Base-by-base conservation (phyloP, 306 rosid genomes). In the Neltuma alba region DNA sequence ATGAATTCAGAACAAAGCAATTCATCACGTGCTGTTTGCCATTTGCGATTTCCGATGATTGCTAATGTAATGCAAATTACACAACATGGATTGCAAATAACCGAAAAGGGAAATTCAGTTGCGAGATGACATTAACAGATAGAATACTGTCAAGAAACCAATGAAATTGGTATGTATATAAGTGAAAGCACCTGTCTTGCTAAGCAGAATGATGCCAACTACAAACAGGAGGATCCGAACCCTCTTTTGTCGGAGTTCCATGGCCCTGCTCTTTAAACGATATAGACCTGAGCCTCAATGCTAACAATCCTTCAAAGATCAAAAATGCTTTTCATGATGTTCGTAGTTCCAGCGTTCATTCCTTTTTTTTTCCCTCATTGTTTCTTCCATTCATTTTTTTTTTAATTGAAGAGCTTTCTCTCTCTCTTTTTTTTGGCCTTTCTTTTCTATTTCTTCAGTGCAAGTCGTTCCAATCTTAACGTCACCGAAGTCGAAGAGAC, bases 401-500 rank as follows among this genome's bases (percentile, higher is more conserved):
- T n/a, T 21, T 21, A 9, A 9, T 68, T 3, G 0, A 41, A 2
- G 30, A 40, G 13, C 13, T 52, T n/a, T 52, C 2, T 20, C 12
- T 12, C 4, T n/a, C 9, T 65, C n/a, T 9, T 37, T n/a, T 11
- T 4, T 4, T n/a, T 4, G 1, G 3, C 18, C 44, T 38, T 9
- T n/a, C n/a, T n/a, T 66, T 66, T 14, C 27, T 2, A 12, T 21
- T 21, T 66, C 72, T 38, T 38, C 33, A 7, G 10, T 23, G 48
- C 48, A 66, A 66, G 72, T 66, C 50, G 38, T 68, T 68, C 73
- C 54, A 68, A 68, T 38, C 50, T 66, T 66, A 3, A 31, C 48
- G 21, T 37, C 0, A 3, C 18, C 27, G 3, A 13, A 6, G 25
- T 6, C 0, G 3, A 12, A 6, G 2, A 8, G 27, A 64, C 27